Base-by-base conservation (phyloP, 179 eudicot species). In the Carnegiea gigantea region DNA sequence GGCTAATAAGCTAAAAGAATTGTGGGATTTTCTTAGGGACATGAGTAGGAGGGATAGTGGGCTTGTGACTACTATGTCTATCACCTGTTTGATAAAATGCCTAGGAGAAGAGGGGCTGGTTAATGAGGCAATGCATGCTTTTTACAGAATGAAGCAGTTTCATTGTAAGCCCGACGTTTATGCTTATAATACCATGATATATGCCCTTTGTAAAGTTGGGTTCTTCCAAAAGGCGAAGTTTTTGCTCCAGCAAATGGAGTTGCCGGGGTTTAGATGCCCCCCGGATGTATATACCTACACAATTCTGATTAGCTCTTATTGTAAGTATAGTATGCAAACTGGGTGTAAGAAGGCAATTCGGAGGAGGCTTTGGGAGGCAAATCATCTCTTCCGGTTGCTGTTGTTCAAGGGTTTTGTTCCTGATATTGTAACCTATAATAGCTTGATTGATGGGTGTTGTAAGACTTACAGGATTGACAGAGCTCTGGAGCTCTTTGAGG, bases 381-480 rank as follows among this genome's bases (percentile, higher is more conserved):
- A 95, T 83, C 96, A 95, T 82, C 82, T 93, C 84, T 93, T 95
- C 75, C 88, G 95, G 40, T 43, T 87, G 44, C 92, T 95, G 97
- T 51, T 95, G 36, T 95, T 91, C 68, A 90, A 90, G 80, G 98
- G 97, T 24, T 92, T 93, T 78, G 85, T 75, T 26, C 98, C 97
- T 21, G 97, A 95, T 88, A 91, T 92, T 79, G 97, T 95, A 26
- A 92, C 98, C 4, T 95, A 93, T 70, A 95, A 95, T 64, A 87
- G 93, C 70, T 86, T 95, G 88, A 95, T 95, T 71, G 93, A 93
- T 79, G 96, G 96, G 33, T 95, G 97, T 86, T 93, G 98, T 84
- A 95, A 93, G 86, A 95, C 97, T 24, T 82, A 90, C 73, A 86
- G 97, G 87, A 90, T 95, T 53, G 92, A 84, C 82, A 89, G 95